phyloP scores from a whole-genome alignment of 2,329 filamentous ascomycete genomes.

The Beauveria scarabaeidicola region DNA sequence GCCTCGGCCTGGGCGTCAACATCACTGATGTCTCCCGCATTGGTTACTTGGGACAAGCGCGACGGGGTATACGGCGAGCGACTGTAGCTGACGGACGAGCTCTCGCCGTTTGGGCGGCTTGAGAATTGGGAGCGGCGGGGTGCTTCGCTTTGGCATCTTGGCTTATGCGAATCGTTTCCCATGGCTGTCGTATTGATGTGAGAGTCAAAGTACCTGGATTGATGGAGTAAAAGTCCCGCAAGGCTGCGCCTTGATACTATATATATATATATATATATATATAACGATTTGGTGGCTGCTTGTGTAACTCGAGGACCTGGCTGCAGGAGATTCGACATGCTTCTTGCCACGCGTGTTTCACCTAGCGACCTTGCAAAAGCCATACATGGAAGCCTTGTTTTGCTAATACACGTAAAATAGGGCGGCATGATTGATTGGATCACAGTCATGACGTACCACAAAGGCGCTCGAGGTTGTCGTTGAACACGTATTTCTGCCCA shows the following conservation, averaged over 20 bases:
- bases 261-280: too few species aligned
- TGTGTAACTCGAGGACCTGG: constrained; percentile 5
- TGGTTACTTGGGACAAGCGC: constrained; percentile 5
- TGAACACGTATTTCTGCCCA: background rate
- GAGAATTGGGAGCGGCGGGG: background rate
- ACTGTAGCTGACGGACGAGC: background rate
- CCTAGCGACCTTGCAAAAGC: background rate
- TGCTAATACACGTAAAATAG: background rate
- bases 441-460: background rate
- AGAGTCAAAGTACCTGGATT: background rate
- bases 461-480: background rate
- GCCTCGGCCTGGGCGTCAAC: constrained; percentile 1
- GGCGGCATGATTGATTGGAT: background rate
- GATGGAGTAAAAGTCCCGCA: background rate
- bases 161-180: background rate
- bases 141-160: background rate
- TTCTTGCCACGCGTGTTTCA: background rate
- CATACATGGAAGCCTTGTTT: background rate
- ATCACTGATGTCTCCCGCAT: background rate
- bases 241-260: background rate
- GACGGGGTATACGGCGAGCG: background rate
- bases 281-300: background rate
- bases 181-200: background rate
- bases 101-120: background rate
- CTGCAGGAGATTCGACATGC: background rate